These are phyloP conservation scores for Aspergillus sparsus DNA, from an alignment of 495 filamentous ascomycete species.

Conservation along the genomic window DNA sequence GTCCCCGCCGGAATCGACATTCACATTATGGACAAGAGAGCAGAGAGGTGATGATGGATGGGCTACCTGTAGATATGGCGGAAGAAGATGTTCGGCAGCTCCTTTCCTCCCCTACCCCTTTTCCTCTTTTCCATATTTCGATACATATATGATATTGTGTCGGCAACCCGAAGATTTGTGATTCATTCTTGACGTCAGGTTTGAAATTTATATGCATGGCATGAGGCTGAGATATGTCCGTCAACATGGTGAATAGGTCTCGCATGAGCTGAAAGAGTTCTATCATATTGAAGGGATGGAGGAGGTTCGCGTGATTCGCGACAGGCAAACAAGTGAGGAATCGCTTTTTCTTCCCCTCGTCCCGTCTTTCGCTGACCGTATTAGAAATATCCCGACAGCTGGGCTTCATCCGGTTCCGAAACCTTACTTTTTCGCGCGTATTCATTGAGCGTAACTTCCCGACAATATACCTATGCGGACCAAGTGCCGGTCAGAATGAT, in stretches of 20 bases:
- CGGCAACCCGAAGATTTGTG: slow-evolving; percentile 16
- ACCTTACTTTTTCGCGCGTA: slow-evolving; percentile 57
- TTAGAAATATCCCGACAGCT: slow-evolving; percentile 62
- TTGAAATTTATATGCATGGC: slow-evolving; percentile 25
- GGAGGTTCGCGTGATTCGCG: slow-evolving; percentile 65
- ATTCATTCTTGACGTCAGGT: slow-evolving; percentile 7
- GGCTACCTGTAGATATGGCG: slow-evolving; percentile 57
- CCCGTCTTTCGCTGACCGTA: neutral
- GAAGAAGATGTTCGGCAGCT: slow-evolving; percentile 63
- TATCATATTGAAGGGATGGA: slow-evolving; percentile 61
- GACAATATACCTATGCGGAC: slow-evolving; percentile 57
- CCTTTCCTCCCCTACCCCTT: slow-evolving; percentile 32
- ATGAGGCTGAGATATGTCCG: slow-evolving; percentile 48
- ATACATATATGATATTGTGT: neutral
- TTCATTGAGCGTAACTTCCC: slow-evolving; percentile 71
- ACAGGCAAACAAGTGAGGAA: slow-evolving; percentile 62
- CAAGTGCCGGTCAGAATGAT: slow-evolving; percentile 45
- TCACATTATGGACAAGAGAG: slow-evolving; percentile 54
- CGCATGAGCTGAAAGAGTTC: slow-evolving; percentile 58
- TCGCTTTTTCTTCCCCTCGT: neutral
- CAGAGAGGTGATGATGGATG: slow-evolving; percentile 63
- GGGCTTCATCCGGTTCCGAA: slow-evolving; percentile 67
- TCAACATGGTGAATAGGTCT: slow-evolving; percentile 54
- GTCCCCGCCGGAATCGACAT: slow-evolving; percentile 43
- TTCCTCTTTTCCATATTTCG: slow-evolving; percentile 9